Evolutionary conservation across 352 stramenopile genomes (phyloP).

Genomic region (Globisporangium okanoganense): DNA sequence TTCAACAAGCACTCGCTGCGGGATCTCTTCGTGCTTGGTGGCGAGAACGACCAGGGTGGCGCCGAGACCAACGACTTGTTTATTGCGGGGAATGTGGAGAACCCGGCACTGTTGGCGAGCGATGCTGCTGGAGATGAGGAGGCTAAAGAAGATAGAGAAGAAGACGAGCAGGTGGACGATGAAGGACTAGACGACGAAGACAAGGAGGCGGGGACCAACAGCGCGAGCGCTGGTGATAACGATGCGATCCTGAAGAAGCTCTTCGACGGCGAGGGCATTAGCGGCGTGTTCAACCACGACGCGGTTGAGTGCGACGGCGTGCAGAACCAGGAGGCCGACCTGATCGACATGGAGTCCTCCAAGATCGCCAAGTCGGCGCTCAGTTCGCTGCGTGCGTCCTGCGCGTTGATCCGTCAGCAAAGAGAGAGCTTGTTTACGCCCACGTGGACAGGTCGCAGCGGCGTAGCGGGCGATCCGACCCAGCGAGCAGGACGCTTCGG

Average conservation of each 20-base stretch:
- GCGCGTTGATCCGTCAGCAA: slow-evolving; percentile 64
- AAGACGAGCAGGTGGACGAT: slow-evolving; percentile 29
- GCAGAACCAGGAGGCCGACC: slow-evolving; percentile 85
- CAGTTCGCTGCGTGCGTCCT: slow-evolving; percentile 77
- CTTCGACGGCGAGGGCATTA: slow-evolving; percentile 90
- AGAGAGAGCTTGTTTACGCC: slow-evolving; percentile 58
- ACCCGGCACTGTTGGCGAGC: slow-evolving; percentile 22
- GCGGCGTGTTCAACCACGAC: slow-evolving; percentile 95
- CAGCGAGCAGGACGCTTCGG: slow-evolving; percentile 46
- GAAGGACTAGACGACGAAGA: not conserved
- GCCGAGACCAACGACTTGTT: slow-evolving; percentile 94
- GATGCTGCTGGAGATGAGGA: slow-evolving; percentile 1
- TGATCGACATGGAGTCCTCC: slow-evolving; percentile 91
- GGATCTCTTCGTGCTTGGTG: slow-evolving; percentile 93
- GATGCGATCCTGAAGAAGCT: slow-evolving; percentile 87
- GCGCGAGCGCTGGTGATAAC: slow-evolving; percentile 50
- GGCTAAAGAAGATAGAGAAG: slow-evolving; percentile 5
- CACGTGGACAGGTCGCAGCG: slow-evolving; percentile 74
- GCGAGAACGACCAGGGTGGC: slow-evolving; percentile 41
- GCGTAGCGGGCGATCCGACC: slow-evolving; percentile 58
- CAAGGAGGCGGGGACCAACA: not conserved
- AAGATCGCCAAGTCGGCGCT: slow-evolving; percentile 88
- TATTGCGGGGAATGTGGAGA: slow-evolving; percentile 76
- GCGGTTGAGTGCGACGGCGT: slow-evolving; percentile 86
- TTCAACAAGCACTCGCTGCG: slow-evolving; percentile 96